Evolutionary conservation across 345 rosid genomes (phyloP).

Genomic region (Microthlaspi erraticum): DNA sequence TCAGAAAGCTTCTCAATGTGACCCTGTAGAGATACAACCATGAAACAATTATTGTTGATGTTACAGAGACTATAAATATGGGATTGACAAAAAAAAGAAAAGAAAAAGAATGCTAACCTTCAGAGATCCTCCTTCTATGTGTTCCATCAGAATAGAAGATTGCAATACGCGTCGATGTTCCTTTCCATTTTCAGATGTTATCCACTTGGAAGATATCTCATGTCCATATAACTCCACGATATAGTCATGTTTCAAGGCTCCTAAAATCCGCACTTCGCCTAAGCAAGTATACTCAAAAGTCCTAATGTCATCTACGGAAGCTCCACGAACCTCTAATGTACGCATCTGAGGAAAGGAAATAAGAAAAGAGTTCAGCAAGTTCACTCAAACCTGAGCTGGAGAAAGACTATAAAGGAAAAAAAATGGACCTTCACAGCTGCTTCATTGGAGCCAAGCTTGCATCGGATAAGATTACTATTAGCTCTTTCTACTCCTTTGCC

Average conservation of each 20-base stretch:
- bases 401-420: slow-evolving; percentile 19
- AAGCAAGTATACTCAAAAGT: slow-evolving; percentile 81
- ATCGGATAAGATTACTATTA: slow-evolving; percentile 63
- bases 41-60: slow-evolving; percentile 3
- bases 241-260: slow-evolving; percentile 79
- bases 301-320: slow-evolving; percentile 62
- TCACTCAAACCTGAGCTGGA: background rate
- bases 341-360: slow-evolving; percentile 58
- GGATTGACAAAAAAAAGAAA: background rate
- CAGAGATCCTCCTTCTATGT: slow-evolving; percentile 80
- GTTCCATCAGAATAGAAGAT: slow-evolving; percentile 86
- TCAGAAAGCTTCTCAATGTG: slow-evolving; percentile 69
- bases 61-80: background rate
- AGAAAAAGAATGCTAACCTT: slow-evolving; percentile 57
- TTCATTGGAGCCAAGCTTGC: slow-evolving; percentile 70
- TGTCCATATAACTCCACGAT: slow-evolving; percentile 91
- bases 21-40: slow-evolving; percentile 51
- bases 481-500: slow-evolving; percentile 64
- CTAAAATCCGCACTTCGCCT: slow-evolving; percentile 86
- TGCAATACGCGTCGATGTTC: slow-evolving; percentile 56
- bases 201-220: slow-evolving; percentile 78
- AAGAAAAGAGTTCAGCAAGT: slow-evolving; percentile 26
- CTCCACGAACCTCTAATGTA: slow-evolving; percentile 59
- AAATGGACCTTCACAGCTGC: slow-evolving; percentile 78
- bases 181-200: slow-evolving; percentile 61